A percentile compares a stretch with the other conserved stretches of the same genome.
phyloP scores from a whole-genome alignment of 1,284 basidiomycete genomes.

The Anthracocystis setariae region DNA sequence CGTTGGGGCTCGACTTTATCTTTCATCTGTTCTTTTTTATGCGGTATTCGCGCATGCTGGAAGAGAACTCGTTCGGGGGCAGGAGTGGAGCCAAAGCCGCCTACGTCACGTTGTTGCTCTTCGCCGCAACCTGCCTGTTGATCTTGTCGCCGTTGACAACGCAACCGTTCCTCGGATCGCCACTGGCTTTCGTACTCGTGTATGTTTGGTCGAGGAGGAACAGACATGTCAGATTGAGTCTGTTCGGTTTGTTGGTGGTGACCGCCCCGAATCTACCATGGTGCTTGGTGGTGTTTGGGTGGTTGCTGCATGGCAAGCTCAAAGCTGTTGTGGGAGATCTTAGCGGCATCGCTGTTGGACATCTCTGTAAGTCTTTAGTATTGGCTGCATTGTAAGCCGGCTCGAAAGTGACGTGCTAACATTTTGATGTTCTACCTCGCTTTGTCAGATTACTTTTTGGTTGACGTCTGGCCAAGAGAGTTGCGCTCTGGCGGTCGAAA shows the following conservation, averaged over 20 bases:
- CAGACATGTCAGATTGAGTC: slow-evolving; percentile 89
- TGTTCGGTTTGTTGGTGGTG: slow-evolving; percentile 93
- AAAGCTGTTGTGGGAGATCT: slow-evolving; percentile 84
- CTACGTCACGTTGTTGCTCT: slow-evolving; percentile 87
- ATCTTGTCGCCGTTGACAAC: slow-evolving; percentile 67
- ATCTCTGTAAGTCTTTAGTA: slow-evolving; percentile 62
- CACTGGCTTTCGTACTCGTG: slow-evolving; percentile 76
- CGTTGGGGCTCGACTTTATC: slow-evolving; percentile 84
- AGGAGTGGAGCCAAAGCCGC: slow-evolving; percentile 79
- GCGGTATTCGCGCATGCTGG: slow-evolving; percentile 93
- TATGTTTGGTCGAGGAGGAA: slow-evolving; percentile 96
- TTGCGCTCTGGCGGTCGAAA: slow-evolving; percentile 80
- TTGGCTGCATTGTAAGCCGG: background rate
- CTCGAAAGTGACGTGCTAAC: background rate
- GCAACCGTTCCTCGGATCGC: slow-evolving; percentile 50
- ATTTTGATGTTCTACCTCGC: background rate
- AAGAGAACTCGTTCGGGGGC: slow-evolving; percentile 93
- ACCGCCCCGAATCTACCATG: slow-evolving; percentile 94
- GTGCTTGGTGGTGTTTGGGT: slow-evolving; percentile 85
- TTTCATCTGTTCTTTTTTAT: slow-evolving; percentile 99
- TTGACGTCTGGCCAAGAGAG: slow-evolving; percentile 94
- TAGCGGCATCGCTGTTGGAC: slow-evolving; percentile 68
- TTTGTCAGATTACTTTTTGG: slow-evolving; percentile 78
- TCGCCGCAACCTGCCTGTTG: slow-evolving; percentile 78
- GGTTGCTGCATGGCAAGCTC: slow-evolving; percentile 88